Conservation (phyloP, 495 filamentous ascomycete species). For the Mytilinidion resinicola region DNA sequence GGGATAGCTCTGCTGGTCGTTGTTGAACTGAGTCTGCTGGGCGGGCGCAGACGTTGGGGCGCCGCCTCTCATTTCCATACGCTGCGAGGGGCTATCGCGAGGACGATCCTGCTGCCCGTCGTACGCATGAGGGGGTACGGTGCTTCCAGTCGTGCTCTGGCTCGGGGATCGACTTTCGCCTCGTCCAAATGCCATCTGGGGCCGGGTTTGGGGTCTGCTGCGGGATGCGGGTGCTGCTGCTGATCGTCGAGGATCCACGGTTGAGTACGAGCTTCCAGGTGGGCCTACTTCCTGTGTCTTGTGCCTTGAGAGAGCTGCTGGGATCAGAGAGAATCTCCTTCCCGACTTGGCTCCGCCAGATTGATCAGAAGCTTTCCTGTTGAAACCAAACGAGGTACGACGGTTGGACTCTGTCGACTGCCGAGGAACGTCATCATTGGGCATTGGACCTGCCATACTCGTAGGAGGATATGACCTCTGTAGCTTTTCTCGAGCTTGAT, state of each 20-base stretch:
- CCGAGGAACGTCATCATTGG: conserved; percentile 69
- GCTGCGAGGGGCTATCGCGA: conserved; percentile 12
- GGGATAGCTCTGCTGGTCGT: conserved; percentile 2
- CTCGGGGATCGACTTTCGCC: conserved; percentile 34
- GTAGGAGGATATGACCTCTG: conserved; percentile 41
- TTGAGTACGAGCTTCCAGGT: conserved; percentile 13
- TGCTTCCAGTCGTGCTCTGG: conserved; percentile 35
- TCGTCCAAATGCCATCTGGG: conserved; percentile 32
- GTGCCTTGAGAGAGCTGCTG: conserved; percentile 59
- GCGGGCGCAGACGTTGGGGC: conserved; percentile 16
- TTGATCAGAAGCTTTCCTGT: conserved; percentile 54
- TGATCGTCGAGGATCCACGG: conserved; percentile 39
- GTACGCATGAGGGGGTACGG: conserved; percentile 30
- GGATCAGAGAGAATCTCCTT: conserved; percentile 75
- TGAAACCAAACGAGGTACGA: conserved; percentile 68
- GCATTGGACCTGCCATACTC: conserved; percentile 56
- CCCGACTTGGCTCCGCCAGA: conserved; percentile 48
- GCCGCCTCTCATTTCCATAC: conserved; percentile 1
- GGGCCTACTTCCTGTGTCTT: conserved; percentile 25
- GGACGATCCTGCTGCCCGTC: conserved; percentile 25
- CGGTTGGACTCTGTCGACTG: conserved; percentile 75
- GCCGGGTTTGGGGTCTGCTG: conserved; percentile 19
- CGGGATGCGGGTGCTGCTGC: conserved; percentile 31
- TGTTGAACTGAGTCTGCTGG: conserved; percentile 23
- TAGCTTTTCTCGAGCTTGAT: conserved; percentile 40